These are phyloP conservation scores for Starmera pachycereana DNA, from an alignment of 805 yeast genomes.

Conservation along the genomic window DNA sequence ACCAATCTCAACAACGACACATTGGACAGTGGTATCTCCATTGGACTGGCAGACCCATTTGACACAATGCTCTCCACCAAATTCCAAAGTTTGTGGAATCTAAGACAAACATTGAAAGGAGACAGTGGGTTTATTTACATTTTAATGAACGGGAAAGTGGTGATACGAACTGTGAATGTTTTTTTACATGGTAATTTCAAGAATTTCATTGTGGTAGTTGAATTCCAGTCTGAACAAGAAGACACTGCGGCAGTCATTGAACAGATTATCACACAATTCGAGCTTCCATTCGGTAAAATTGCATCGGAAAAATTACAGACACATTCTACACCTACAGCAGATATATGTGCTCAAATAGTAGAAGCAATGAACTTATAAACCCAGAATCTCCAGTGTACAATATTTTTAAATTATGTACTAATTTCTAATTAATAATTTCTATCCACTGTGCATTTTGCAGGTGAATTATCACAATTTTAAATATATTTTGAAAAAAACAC, in stretches of 20 bases:
- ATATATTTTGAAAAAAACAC: too few relatives aligned
- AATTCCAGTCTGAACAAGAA: slow-evolving; percentile 1
- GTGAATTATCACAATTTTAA: too few relatives aligned
- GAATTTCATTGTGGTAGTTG: slow-evolving; percentile 54
- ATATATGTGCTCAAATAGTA: slow-evolving; percentile 6
- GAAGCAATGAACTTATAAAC: not conserved
- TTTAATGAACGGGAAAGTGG: slow-evolving; percentile 29
- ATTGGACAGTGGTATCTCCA: slow-evolving; percentile 40
- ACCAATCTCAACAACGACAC: slow-evolving; percentile 17
- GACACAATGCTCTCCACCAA: slow-evolving; percentile 45
- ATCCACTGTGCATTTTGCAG: too few relatives aligned
- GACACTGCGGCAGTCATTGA: slow-evolving; percentile 15
- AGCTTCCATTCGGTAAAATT: slow-evolving; percentile 30
- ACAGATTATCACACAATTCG: slow-evolving; percentile 22
- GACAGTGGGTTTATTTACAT: slow-evolving; percentile 65
- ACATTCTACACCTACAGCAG: slow-evolving; percentile 3
- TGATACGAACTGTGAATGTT: slow-evolving; percentile 58
- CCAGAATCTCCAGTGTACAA: too few relatives aligned
- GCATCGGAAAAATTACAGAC: slow-evolving; percentile 23
- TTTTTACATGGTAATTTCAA: slow-evolving; percentile 66
- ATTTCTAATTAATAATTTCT: too few relatives aligned
- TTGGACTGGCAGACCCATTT: slow-evolving; percentile 46
- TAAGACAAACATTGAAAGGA: slow-evolving; percentile 60
- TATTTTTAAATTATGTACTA: too few relatives aligned
- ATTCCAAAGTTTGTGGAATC: slow-evolving; percentile 59